phyloP scores from a whole-genome alignment of 2,329 filamentous ascomycete species.

The Mollisia scopiformis region DNA sequence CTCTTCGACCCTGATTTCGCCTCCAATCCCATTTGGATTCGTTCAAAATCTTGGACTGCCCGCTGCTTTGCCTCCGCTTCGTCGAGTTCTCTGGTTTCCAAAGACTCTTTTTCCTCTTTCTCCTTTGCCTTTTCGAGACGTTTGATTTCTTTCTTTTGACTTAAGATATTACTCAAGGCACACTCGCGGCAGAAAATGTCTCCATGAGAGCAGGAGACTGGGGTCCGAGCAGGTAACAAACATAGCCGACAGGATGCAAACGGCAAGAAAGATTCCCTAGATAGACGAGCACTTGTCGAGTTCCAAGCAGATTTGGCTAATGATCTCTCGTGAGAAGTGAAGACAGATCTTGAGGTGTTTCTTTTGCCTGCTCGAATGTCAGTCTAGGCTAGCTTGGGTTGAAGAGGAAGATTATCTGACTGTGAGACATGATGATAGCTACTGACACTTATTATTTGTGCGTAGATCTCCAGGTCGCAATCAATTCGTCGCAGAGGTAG shows the following conservation, averaged over 20 bases:
- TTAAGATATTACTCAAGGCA: constrained; percentile 85
- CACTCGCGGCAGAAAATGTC: constrained; percentile 97
- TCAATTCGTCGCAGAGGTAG: background rate
- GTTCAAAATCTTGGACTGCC: constrained; percentile 82
- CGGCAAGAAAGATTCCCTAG: constrained; percentile 87
- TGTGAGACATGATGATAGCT: constrained; percentile 49
- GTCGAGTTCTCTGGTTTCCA: constrained; percentile 60
- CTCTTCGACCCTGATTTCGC: constrained; percentile 37
- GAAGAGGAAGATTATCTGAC: constrained; percentile 39
- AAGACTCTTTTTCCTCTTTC: constrained; percentile 61
- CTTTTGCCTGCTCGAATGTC: constrained; percentile 65
- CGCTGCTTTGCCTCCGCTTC: constrained; percentile 72
- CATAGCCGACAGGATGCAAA: constrained; percentile 91
- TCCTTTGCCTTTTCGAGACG: constrained; percentile 71
- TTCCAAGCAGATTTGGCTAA: constrained; percentile 84
- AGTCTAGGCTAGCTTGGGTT: background rate
- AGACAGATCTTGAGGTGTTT: constrained; percentile 90
- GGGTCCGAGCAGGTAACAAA: constrained; percentile 77
- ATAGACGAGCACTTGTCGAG: constrained; percentile 79
- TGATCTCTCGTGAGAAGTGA: constrained; percentile 87
- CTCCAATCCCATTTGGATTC: constrained; percentile 72
- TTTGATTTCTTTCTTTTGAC: constrained; percentile 90
- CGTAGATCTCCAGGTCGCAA: background rate
- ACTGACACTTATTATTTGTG: background rate
- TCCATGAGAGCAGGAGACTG: constrained; percentile 81